Percentiles rank a stretch among this genome's conserved stretches.
These are phyloP conservation scores for Coprinopsis sp. DNA, from an alignment of 768 basidiomycete genomes.

Conservation along the genomic window DNA sequence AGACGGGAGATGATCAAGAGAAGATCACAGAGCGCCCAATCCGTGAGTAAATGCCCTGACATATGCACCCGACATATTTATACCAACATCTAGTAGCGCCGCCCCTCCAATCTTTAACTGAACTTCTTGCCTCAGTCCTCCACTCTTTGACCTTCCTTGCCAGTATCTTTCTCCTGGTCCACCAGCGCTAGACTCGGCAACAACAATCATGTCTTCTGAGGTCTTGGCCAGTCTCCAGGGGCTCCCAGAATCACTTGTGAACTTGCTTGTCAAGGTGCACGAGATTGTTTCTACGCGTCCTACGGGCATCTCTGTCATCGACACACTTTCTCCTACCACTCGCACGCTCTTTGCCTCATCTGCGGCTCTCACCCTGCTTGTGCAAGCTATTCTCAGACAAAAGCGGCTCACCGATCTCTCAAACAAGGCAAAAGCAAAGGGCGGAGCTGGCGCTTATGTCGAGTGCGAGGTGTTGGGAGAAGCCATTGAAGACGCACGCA, in stretches of 20 bases:
- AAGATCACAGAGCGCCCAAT: no score
- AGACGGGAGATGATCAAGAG: no score
- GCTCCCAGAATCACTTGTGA: neutral
- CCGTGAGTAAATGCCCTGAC: no score
- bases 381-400: neutral
- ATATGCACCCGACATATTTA: no score
- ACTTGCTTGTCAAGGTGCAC: neutral
- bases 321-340: constrained; percentile 5
- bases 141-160: no score
- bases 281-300: neutral
- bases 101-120: no score
- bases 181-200: no score
- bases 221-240: no score
- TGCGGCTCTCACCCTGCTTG: constrained; percentile 3
- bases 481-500: neutral
- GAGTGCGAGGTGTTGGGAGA: neutral
- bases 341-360: constrained; percentile 8
- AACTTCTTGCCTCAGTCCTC: no score
- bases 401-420: neutral
- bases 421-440: neutral
- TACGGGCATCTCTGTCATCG: constrained; percentile 1
- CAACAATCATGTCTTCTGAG: no score
- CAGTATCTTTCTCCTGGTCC: no score
- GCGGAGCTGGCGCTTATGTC: constrained; percentile 6
- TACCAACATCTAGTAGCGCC: no score